These are phyloP conservation scores for Jackrogersella multiformis DNA, from an alignment of 495 filamentous ascomycete genomes.

Conservation along the genomic window DNA sequence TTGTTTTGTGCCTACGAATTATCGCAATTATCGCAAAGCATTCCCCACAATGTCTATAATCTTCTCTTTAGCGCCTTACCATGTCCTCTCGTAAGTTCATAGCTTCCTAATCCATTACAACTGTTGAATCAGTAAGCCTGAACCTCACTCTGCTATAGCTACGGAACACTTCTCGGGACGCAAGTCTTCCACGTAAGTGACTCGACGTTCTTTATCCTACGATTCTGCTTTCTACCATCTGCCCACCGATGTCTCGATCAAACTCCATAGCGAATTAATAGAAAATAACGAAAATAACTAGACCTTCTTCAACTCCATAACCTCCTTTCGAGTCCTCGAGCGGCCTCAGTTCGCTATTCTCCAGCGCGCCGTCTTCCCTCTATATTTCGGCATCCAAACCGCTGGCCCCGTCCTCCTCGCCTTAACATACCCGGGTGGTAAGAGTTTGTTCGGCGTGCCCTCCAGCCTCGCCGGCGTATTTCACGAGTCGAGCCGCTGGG, in stretches of 20 bases:
- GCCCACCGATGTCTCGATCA: background rate
- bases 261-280: background rate
- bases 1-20: too few relatives aligned
- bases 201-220: background rate
- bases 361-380: conserved; percentile 81
- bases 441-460: conserved; percentile 44
- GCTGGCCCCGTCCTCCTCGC: conserved; percentile 74
- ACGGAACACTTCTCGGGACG: conserved; percentile 80
- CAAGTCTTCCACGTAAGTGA: conserved; percentile 77
- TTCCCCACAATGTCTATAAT: conserved; percentile 49
- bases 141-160: conserved; percentile 57
- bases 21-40: background rate
- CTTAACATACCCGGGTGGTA: conserved; percentile 77
- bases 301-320: conserved; percentile 81
- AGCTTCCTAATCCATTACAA: background rate
- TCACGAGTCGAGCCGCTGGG: conserved; percentile 63
- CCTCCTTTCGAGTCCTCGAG: conserved; percentile 77
- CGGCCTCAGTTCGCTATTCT: conserved; percentile 82
- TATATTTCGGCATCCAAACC: conserved; percentile 86
- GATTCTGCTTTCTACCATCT: background rate
- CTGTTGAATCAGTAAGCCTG: background rate
- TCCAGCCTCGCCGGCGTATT: conserved; percentile 65
- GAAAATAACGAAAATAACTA: conserved; percentile 41
- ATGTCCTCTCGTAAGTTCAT: conserved; percentile 72
- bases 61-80: conserved; percentile 74